Percentiles rank a stretch among this genome's conserved stretches.
Evolutionary conservation across 1,284 basidiomycete genomes (phyloP).

Genomic region (Neolentinus lepideus): DNA sequence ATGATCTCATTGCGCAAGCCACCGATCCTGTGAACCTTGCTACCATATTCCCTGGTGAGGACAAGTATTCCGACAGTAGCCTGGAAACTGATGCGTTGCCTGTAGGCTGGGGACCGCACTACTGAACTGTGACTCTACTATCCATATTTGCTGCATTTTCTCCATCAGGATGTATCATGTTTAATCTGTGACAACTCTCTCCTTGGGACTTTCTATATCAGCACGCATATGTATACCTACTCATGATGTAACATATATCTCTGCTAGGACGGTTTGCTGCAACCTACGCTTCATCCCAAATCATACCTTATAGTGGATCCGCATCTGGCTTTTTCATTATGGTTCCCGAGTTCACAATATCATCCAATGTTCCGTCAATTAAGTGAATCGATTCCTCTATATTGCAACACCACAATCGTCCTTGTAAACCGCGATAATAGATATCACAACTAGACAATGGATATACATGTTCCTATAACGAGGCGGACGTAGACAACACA

Average conservation of each 20-base stretch:
- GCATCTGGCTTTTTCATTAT: too few species aligned
- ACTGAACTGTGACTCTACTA: slow-evolving; percentile 10
- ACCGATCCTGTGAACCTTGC: slow-evolving; percentile 74
- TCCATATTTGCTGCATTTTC: not conserved
- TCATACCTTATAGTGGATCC: too few species aligned
- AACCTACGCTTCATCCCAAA: too few species aligned
- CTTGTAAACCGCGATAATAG: not conserved
- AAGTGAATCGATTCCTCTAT: too few species aligned
- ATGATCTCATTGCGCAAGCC: slow-evolving; percentile 88
- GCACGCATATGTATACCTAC: too few species aligned
- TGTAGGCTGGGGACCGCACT: slow-evolving; percentile 30
- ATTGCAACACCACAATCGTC: too few species aligned
- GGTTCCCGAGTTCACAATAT: too few species aligned
- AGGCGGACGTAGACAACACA: not conserved
- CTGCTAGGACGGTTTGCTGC: too few species aligned
- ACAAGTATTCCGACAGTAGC: not conserved
- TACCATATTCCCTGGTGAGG: slow-evolving; percentile 69
- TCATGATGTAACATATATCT: too few species aligned
- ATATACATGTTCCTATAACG: not conserved
- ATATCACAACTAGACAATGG: not conserved
- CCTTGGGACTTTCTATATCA: too few species aligned
- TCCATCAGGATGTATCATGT: not conserved
- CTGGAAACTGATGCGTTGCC: slow-evolving; percentile 10
- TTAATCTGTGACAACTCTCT: too few species aligned
- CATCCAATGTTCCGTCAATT: too few species aligned